Evolutionary conservation across 2,329 filamentous ascomycete genomes (phyloP), one percentile per base, ranked within the genome.

Genomic region (Parasarocladium wereldwijsianum): DNA sequence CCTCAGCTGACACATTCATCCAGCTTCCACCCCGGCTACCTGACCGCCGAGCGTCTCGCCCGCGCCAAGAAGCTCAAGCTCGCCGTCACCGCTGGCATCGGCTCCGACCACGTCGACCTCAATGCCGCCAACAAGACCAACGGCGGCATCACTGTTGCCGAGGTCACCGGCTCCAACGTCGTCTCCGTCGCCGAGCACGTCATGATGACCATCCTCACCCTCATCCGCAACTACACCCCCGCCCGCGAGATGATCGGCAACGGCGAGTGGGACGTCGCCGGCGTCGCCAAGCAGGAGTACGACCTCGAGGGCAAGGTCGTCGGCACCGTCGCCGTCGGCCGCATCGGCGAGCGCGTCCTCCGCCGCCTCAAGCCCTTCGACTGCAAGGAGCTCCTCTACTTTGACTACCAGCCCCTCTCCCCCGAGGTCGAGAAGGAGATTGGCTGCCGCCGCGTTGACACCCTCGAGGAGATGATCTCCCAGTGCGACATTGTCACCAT

Each of bases 351-450:
- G 76, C 86, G 90, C 62, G 90, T 98, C 35, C 75, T 98, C 45
- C 81, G 87, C 58, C 77, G 90, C 43, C 78, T 98, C 49, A 93
- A 92, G 76, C 66, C 86, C 43, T 98, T 98, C 53, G 87, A 93
- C 69, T 98, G 90, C 83, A 93, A 93, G 77, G 87, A 96, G 70
- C 74, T 98, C 29, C 74, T 96, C 40, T 98, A 98, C 81, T 96
- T 82, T 57, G 90, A 98, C 66, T 98, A 98, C 79, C 90, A 98
- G 71, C 85, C 87, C 31, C 70, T 98, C 41, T 68, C 62, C 36
- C 51, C 83, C 36, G 85, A 93, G 66, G 67, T 75, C 47, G 86
- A 96, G 74, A 75, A 80, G 60, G 87, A 94, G 68, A 96, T 96
- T 60, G 87, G 87, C 56, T 86, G 78, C 72, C 73, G 84, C 49